A percentile compares a stretch with the other conserved stretches of the same genome.
These are phyloP conservation scores for Puccinia polysora DNA, from an alignment of 1,284 basidiomycete genomes.

Conservation along the genomic window DNA sequence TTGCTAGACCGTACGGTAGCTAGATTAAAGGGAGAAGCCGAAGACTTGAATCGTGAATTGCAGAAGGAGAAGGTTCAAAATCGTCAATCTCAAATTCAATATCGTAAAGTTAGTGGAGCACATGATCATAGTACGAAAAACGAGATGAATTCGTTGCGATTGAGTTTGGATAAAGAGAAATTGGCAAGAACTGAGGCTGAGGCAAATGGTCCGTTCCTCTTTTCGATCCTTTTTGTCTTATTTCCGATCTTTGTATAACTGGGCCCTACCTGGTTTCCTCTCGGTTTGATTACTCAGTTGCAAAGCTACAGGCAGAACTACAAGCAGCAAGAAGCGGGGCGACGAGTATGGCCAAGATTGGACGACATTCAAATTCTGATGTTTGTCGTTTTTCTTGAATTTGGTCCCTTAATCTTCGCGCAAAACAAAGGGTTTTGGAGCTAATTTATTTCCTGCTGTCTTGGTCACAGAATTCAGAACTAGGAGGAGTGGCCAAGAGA, in stretches of 20 bases:
- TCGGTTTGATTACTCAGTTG: constrained; percentile 4
- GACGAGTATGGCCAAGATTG: constrained; percentile 29
- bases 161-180: constrained; percentile 50
- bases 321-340: constrained; percentile 7
- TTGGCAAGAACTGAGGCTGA: constrained; percentile 58
- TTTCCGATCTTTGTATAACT: background rate
- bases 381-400: constrained; percentile 11
- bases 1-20: constrained; percentile 76
- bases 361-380: constrained; percentile 31
- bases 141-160: constrained; percentile 44
- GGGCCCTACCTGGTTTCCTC: background rate
- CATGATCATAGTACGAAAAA: constrained; percentile 25
- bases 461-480: constrained; percentile 55
- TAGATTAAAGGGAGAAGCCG: constrained; percentile 72
- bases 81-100: constrained; percentile 50
- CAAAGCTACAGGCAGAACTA: constrained; percentile 42
- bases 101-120: constrained; percentile 41
- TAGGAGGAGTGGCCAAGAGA: constrained; percentile 60
- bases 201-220: constrained; percentile 55
- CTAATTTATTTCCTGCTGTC: constrained; percentile 57
- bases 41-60: constrained; percentile 73
- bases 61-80: constrained; percentile 68
- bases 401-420: constrained; percentile 61
- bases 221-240: background rate
- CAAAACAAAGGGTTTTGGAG: constrained; percentile 60